These are phyloP conservation scores for Fusarium sp. DNA, from an alignment of 2,329 filamentous ascomycete genomes.

Conservation along the genomic window DNA sequence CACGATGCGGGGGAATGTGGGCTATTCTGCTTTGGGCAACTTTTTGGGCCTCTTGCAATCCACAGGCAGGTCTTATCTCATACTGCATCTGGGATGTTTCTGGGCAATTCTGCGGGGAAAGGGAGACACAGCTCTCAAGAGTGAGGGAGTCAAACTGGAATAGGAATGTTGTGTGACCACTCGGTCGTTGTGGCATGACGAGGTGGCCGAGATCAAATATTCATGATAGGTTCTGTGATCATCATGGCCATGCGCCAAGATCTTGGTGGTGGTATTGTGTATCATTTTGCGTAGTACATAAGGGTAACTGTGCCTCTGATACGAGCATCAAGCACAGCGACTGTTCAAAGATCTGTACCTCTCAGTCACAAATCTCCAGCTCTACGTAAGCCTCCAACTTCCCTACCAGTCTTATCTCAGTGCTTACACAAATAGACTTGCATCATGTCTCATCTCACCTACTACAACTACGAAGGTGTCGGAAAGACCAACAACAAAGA, in stretches of 20 bases:
- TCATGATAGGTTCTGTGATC: background rate
- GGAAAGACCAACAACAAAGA: slow-evolving; percentile 38
- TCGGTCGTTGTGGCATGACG: background rate
- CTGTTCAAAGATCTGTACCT: background rate
- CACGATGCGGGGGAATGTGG: slow-evolving; percentile 11
- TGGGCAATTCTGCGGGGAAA: background rate
- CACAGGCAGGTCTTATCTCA: slow-evolving; percentile 8
- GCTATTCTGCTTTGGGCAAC: slow-evolving; percentile 25
- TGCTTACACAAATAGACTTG: background rate
- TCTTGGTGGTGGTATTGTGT: background rate
- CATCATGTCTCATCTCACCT: slow-evolving; percentile 45
- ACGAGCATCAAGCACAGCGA: background rate
- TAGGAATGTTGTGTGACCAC: slow-evolving; percentile 15
- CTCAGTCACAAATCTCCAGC: background rate
- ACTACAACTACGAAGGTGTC: slow-evolving; percentile 46
- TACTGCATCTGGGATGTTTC: slow-evolving; percentile 22
- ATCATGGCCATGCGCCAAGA: slow-evolving; percentile 5
- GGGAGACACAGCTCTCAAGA: background rate
- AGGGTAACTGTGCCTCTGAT: background rate
- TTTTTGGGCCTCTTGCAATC: slow-evolving; percentile 22
- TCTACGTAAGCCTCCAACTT: background rate
- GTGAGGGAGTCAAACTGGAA: background rate
- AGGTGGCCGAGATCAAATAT: background rate
- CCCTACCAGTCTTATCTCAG: too few relatives aligned
- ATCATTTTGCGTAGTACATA: slow-evolving; percentile 13